A percentile compares a stretch with the other conserved stretches of the same genome.
phyloP scores from a whole-genome alignment of 2,329 filamentous ascomycete genomes.

The Chaetomiaceae sp. region DNA sequence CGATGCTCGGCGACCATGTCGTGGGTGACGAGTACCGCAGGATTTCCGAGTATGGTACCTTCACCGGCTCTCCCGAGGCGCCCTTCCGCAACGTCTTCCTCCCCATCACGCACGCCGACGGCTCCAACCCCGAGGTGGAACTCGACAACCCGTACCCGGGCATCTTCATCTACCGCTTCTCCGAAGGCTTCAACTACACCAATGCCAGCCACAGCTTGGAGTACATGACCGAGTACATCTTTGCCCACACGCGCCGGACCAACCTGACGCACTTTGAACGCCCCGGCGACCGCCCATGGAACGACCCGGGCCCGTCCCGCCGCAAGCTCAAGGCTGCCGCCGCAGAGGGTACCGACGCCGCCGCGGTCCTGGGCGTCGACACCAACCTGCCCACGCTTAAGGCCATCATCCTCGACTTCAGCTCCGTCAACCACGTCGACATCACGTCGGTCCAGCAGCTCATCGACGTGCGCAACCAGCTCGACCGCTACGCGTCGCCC shows the following conservation, averaged over 20 bases:
- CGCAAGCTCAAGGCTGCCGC: conserved; percentile 29
- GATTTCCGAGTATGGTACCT: conserved; percentile 53
- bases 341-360: conserved; percentile 18
- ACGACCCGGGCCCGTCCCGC: conserved; percentile 73
- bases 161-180: conserved; percentile 92
- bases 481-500: conserved; percentile 78
- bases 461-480: conserved; percentile 90
- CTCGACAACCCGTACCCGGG: conserved; percentile 83
- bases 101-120: conserved; percentile 81
- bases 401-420: conserved; percentile 91
- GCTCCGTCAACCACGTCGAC: conserved; percentile 88
- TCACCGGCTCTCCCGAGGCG: conserved; percentile 42
- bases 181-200: conserved; percentile 93
- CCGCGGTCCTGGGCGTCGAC: conserved; percentile 19
- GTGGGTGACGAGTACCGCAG: conserved; percentile 55
- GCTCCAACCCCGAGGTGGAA: conserved; percentile 78
- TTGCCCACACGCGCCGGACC: conserved; percentile 68
- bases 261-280: conserved; percentile 61
- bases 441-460: conserved; percentile 88
- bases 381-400: conserved; percentile 32
- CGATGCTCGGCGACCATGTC: conserved; percentile 71
- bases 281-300: conserved; percentile 84
- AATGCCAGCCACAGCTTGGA: conserved; percentile 89
- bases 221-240: conserved; percentile 64
- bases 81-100: conserved; percentile 75